These are phyloP conservation scores for Periconia sp. DNA, from an alignment of 2,329 filamentous ascomycete species.

Conservation along the genomic window DNA sequence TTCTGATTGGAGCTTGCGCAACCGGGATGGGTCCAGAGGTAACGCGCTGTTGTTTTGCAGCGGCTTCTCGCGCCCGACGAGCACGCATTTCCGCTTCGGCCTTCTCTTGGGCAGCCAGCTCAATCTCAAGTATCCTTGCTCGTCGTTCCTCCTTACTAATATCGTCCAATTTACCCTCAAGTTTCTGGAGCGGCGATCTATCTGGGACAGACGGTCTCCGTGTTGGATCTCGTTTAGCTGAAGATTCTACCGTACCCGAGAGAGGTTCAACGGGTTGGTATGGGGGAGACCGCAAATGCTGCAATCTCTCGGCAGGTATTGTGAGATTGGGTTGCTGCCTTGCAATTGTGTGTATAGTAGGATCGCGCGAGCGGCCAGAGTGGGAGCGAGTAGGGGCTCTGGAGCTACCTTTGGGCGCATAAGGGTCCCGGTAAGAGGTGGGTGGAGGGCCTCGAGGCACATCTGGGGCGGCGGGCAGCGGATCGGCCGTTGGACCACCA, in stretches of 20 bases:
- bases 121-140: constrained; percentile 79
- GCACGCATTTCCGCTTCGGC: constrained; percentile 46
- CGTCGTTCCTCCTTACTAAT: constrained; percentile 97
- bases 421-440: constrained; percentile 38
- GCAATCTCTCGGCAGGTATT: constrained; percentile 32
- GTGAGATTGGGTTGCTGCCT: constrained; percentile 39
- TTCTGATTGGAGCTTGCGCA: constrained; percentile 15
- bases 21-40: constrained; percentile 29
- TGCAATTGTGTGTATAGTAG: constrained; percentile 34
- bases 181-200: constrained; percentile 86
- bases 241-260: constrained; percentile 25
- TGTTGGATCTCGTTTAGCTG: constrained; percentile 14
- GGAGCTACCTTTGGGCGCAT: constrained; percentile 35
- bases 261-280: constrained; percentile 33
- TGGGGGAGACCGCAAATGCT: constrained; percentile 34
- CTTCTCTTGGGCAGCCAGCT: constrained; percentile 69
- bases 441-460: constrained; percentile 61
- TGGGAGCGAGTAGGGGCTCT: constrained; percentile 26
- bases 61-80: constrained; percentile 33
- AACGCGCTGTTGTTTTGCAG: constrained; percentile 31
- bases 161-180: constrained; percentile 86
- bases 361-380: constrained; percentile 34
- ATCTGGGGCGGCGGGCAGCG: constrained; percentile 57
- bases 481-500: constrained; percentile 22
- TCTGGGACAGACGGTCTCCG: constrained; percentile 67